Conservation (phyloP, 768 basidiomycete genomes). For the Amanita rimosa region DNA sequence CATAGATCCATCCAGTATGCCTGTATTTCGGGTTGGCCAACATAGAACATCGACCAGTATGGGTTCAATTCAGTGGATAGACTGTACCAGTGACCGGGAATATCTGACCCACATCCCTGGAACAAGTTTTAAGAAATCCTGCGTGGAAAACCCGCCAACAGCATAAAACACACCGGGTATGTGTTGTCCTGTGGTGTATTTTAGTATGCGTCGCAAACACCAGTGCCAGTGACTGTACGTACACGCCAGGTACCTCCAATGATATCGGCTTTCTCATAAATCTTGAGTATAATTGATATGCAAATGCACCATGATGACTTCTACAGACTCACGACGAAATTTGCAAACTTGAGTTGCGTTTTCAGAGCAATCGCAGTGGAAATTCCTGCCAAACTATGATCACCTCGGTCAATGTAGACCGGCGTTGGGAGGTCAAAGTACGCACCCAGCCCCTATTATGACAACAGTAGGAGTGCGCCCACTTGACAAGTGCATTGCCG, state of each 20-base stretch:
- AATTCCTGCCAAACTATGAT: constrained; percentile 32
- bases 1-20: constrained; percentile 39
- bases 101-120: constrained; percentile 46
- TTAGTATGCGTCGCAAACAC: background rate
- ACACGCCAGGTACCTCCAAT: constrained; percentile 52
- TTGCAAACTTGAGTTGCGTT: constrained; percentile 28
- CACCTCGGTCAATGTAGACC: background rate
- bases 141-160: background rate
- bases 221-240: constrained; percentile 9
- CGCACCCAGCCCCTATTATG: constrained; percentile 42
- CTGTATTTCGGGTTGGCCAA: constrained; percentile 36
- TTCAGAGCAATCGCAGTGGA: constrained; percentile 36
- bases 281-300: constrained; percentile 19
- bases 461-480: constrained; percentile 24
- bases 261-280: constrained; percentile 34
- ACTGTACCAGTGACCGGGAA: constrained; percentile 42
- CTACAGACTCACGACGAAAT: constrained; percentile 32
- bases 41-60: constrained; percentile 35
- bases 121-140: background rate
- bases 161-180: constrained; percentile 29
- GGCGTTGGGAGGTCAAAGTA: background rate
- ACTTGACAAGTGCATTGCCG: too few relatives aligned
- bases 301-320: background rate
- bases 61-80: constrained; percentile 45
- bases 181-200: constrained; percentile 33